Percentiles rank a stretch among this genome's conserved stretches.
These are phyloP conservation scores for Fusarium devonianum DNA, from an alignment of 2,329 filamentous ascomycete genomes.

Conservation along the genomic window DNA sequence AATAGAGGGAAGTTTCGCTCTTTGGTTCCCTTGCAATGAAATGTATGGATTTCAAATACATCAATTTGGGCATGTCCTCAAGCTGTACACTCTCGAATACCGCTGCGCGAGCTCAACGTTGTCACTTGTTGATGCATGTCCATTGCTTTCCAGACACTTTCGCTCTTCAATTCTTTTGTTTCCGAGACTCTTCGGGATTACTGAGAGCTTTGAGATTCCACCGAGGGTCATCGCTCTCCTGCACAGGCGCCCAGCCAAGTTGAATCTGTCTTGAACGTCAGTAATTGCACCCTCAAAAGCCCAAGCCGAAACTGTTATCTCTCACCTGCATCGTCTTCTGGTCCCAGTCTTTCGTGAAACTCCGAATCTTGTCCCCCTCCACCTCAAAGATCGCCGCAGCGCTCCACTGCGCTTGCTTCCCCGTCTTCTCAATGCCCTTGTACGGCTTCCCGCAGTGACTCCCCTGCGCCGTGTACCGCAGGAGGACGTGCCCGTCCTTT, in stretches of 20 bases:
- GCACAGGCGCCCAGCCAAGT: slow-evolving; percentile 36
- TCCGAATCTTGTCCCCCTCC: slow-evolving; percentile 23
- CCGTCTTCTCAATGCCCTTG: slow-evolving; percentile 31
- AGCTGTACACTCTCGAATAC: no score
- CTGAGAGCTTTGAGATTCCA: slow-evolving; percentile 31
- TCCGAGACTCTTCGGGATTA: slow-evolving; percentile 15
- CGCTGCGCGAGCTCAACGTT: no score
- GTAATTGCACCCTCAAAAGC: neutral
- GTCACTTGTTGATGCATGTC: no score
- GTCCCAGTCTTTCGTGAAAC: slow-evolving; percentile 27
- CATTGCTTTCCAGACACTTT: neutral
- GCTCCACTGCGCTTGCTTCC: slow-evolving; percentile 27
- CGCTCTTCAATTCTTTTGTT: neutral
- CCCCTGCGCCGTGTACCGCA: slow-evolving; percentile 37
- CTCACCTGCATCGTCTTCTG: slow-evolving; percentile 26
- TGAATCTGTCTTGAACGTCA: slow-evolving; percentile 27
- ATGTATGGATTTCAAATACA: no score
- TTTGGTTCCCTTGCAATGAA: no score
- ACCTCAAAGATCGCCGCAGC: slow-evolving; percentile 38
- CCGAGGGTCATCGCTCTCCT: slow-evolving; percentile 32
- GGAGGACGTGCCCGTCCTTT: slow-evolving; percentile 35
- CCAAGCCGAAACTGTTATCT: neutral
- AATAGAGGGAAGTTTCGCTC: neutral
- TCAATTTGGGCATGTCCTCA: no score
- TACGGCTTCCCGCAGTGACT: slow-evolving; percentile 36